Percentiles rank a stretch among this genome's conserved stretches.
phyloP scores from a whole-genome alignment of 2,329 filamentous ascomycete species.

The Colletotrichum costaricense region DNA sequence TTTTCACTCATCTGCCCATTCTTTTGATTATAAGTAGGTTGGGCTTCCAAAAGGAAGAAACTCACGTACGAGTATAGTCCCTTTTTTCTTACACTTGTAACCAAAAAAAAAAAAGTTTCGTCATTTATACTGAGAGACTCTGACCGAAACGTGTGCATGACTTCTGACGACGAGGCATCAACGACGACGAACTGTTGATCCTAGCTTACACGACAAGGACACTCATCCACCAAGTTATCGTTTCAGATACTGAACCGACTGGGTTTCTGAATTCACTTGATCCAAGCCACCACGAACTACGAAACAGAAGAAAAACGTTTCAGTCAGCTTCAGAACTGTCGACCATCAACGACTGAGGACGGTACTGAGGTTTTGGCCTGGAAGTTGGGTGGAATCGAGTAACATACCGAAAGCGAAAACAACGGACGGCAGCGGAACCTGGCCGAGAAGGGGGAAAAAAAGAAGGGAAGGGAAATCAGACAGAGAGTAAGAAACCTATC shows the following conservation, averaged over 20 bases:
- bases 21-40: slow-evolving; percentile 22
- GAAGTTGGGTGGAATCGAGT: neutral
- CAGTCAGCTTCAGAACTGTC: neutral
- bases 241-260: neutral
- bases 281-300: neutral
- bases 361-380: neutral
- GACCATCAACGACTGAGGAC: neutral
- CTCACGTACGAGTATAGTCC: neutral
- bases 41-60: neutral
- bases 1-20: neutral
- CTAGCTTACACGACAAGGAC: neutral
- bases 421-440: neutral
- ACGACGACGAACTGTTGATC: slow-evolving; percentile 4
- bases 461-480: neutral
- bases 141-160: neutral
- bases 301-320: neutral
- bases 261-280: neutral
- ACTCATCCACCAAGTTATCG: neutral
- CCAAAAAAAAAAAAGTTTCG: neutral
- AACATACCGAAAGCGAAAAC: neutral
- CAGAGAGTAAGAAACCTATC: neutral
- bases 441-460: neutral
- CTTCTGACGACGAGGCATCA: neutral
- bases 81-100: neutral
- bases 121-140: too few relatives aligned